Evolutionary conservation across 257 asterid species (phyloP).

Genomic region (Nicotiana obtusifolia): DNA sequence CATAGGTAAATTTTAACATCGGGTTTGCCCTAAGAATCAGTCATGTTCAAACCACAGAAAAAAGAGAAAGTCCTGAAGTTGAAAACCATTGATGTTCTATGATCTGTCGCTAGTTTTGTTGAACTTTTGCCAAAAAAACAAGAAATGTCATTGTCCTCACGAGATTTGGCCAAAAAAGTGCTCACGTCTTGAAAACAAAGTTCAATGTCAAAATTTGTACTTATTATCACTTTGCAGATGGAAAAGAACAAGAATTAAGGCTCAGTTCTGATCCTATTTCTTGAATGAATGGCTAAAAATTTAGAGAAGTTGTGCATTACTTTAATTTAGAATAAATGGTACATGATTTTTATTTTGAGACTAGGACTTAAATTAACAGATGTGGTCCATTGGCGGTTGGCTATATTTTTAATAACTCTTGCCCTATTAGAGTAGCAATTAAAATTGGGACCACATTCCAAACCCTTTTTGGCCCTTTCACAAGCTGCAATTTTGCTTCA

Average conservation of each 20-base stretch:
- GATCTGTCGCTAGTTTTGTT: slow-evolving; percentile 10
- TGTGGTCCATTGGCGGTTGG: slow-evolving; percentile 21
- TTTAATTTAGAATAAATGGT: background rate
- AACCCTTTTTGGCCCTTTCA: slow-evolving; percentile 7
- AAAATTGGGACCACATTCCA: slow-evolving; percentile 18
- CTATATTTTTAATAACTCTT: slow-evolving; percentile 10
- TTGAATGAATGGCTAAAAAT: background rate
- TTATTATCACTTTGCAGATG: background rate
- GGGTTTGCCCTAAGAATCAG: background rate
- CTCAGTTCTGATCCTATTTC: background rate
- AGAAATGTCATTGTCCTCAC: slow-evolving; percentile 43
- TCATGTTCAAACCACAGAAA: background rate
- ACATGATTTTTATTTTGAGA: slow-evolving; percentile 6
- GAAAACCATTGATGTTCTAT: background rate
- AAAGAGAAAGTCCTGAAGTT: background rate
- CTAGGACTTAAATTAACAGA: background rate
- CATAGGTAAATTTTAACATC: background rate
- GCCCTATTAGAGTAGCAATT: slow-evolving; percentile 15
- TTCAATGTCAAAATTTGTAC: background rate
- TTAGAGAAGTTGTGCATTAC: background rate
- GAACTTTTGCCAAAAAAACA: slow-evolving; percentile 25
- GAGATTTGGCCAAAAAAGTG: slow-evolving; percentile 26
- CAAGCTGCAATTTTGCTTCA: slow-evolving; percentile 16
- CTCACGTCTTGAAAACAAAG: slow-evolving; percentile 13
- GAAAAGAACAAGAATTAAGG: background rate